A percentile compares a stretch with the other conserved stretches of the same genome.
Conservation (phyloP, 768 basidiomycete genomes). For the Hebeloma cylindrosporum region DNA sequence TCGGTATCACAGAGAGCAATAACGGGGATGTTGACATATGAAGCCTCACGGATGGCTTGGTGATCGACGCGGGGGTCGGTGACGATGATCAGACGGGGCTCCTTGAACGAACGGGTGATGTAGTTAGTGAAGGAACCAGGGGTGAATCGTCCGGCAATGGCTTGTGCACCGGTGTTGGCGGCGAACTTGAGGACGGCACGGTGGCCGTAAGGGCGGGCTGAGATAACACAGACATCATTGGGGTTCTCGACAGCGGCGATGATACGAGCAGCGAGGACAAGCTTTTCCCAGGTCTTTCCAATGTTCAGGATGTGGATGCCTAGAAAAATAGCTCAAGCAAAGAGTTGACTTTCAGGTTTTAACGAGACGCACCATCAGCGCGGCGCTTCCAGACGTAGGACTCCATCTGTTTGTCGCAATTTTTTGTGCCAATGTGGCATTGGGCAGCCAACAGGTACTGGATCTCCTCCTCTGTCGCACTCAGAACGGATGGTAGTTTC, state of each 20-base stretch:
- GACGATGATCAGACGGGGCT: constrained; percentile 96
- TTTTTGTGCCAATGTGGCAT: constrained; percentile 97
- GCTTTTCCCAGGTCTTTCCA: constrained; percentile 99
- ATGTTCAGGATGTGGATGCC: constrained; percentile 97
- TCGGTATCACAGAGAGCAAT: constrained; percentile 99
- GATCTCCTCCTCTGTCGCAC: constrained; percentile 97
- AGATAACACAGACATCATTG: constrained; percentile 96
- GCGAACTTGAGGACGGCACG: constrained; percentile 99
- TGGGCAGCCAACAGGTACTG: constrained; percentile 93
- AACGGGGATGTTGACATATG: constrained; percentile 99
- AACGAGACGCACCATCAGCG: constrained; percentile 80
- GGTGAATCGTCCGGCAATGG: constrained; percentile 99
- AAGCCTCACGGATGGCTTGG: constrained; percentile 99
- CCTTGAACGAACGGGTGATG: constrained; percentile 99
- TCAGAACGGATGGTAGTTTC: constrained; percentile 92
- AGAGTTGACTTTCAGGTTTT: constrained; percentile 4
- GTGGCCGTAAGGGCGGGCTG: constrained; percentile 98
- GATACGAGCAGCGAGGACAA: constrained; percentile 96
- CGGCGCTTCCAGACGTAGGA: constrained; percentile 98
- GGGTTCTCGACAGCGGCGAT: constrained; percentile 99
- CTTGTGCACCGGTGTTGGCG: constrained; percentile 96
- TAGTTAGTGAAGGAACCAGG: constrained; percentile 99
- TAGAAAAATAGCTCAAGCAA: constrained; percentile 33
- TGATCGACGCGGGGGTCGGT: constrained; percentile 99
- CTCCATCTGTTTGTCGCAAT: constrained; percentile 99